Evolutionary conservation across 2,329 filamentous ascomycete genomes (phyloP), one percentile per base, ranked within the genome.

Genomic region (Blumeria hordei): DNA sequence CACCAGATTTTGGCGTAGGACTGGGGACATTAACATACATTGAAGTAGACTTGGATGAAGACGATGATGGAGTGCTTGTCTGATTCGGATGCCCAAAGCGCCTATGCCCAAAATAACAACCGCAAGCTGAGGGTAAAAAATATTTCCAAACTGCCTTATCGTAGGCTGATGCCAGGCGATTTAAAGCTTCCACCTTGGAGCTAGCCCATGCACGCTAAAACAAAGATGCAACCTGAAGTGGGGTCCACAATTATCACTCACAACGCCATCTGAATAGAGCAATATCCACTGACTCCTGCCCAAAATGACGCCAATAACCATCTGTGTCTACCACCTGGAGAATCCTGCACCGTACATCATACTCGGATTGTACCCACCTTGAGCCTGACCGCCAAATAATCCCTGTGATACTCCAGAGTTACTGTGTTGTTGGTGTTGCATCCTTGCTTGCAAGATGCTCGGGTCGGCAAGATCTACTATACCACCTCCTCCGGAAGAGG

Each of bases 401-500:
- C 85, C 85, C 77, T 92, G 86, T 71, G 85, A 83, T 73, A 82
- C 82, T 77, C 83, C 81, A 71, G 80, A 80, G 76, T 80, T 84
- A 72, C 80, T 83, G 73, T 84, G 81, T 63, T 80, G 76, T 73
- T 83, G 80, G 74, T 92, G 85, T 72, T 93, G 88, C 77, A 94
- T 84, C 78, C 88, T 86, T 71, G 87, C 87, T 76, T 94, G 88
- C 77, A 96, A 81, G 78, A 95, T 95, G 78, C 87, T 94, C 78
- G 90, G 90, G 87, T 96, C 88, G 77, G 85, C 87, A 88, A 94
- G 87, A 93, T 96, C 88, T 76, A 93, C 88, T 90, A 95, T 81
- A 76, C 86, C 88, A 85, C 87, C 86, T 80, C 88, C 88, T 76
- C 85, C 85, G 81, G 88, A 94, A 81, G 90, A 96, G 85, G 88